Evolutionary conservation across 78 protist genomes (phyloP).

Genomic region (Dictyostelium purpureum): DNA sequence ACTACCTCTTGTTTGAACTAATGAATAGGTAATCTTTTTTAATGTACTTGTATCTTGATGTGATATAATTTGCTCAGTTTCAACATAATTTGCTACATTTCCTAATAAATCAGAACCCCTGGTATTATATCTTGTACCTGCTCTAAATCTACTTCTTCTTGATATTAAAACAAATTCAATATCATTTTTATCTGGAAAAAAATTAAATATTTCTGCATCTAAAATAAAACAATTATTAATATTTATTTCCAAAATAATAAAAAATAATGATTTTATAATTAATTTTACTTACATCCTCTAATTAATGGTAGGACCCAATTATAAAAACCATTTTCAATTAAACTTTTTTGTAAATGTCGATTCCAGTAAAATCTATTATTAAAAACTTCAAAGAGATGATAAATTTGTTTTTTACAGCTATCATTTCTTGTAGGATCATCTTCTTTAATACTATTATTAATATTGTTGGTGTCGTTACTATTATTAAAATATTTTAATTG

Average conservation of each 20-base stretch:
- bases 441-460: neutral
- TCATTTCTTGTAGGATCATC: neutral
- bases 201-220: slow-evolving; percentile 34
- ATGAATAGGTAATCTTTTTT: slow-evolving; percentile 38
- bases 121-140: slow-evolving; percentile 79
- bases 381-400: slow-evolving; percentile 36
- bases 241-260: neutral
- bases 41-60: neutral
- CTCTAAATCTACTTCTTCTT: slow-evolving; percentile 67
- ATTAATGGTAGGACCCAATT: slow-evolving; percentile 47
- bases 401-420: neutral
- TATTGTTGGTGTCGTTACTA: neutral
- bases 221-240: neutral
- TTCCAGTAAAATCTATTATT: slow-evolving; percentile 72
- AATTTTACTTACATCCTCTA: slow-evolving; percentile 51
- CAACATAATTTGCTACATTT: slow-evolving; percentile 81
- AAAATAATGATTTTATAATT: neutral
- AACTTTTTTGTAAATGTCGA: slow-evolving; percentile 14
- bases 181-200: slow-evolving; percentile 6
- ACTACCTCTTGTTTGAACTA: slow-evolving; percentile 71
- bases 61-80: slow-evolving; percentile 74
- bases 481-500: neutral
- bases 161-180: slow-evolving; percentile 47
- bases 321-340: neutral
- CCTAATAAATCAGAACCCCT: slow-evolving; percentile 74